Percentiles rank a stretch among this genome's conserved stretches.
Conservation (phyloP, 2,329 filamentous ascomycete genomes). For the Phoma herbarum region DNA sequence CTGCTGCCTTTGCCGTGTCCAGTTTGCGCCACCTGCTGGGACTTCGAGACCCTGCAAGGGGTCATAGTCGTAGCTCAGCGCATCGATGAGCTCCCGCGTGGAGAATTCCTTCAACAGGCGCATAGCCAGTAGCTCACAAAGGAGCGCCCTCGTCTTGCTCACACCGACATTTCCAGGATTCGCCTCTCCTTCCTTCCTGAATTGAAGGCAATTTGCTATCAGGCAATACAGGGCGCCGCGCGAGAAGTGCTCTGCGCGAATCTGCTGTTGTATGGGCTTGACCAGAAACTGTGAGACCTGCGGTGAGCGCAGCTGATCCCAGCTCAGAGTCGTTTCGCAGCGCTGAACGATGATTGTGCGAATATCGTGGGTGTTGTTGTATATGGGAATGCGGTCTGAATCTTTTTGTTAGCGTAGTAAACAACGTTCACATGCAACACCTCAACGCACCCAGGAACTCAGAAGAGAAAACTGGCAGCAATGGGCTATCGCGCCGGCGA, state of each 20-base stretch:
- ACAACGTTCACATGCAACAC: slow-evolving; percentile 19
- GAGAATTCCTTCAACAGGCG: slow-evolving; percentile 89
- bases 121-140: slow-evolving; percentile 90
- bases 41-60: slow-evolving; percentile 81
- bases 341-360: slow-evolving; percentile 82
- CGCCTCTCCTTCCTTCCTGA: slow-evolving; percentile 83
- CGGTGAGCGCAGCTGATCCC: slow-evolving; percentile 95
- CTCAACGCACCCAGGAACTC: slow-evolving; percentile 46
- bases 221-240: slow-evolving; percentile 87
- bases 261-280: slow-evolving; percentile 93
- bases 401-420: slow-evolving; percentile 36
- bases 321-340: slow-evolving; percentile 90
- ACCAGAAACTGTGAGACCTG: slow-evolving; percentile 95
- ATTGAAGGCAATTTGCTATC: slow-evolving; percentile 93
- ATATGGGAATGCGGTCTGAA: slow-evolving; percentile 85
- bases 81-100: slow-evolving; percentile 90
- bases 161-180: slow-evolving; percentile 86
- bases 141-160: slow-evolving; percentile 82
- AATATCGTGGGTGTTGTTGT: slow-evolving; percentile 89
- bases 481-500: slow-evolving; percentile 43
- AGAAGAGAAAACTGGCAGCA: slow-evolving; percentile 54
- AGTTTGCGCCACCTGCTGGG: slow-evolving; percentile 39
- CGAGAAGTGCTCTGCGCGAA: slow-evolving; percentile 82
- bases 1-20: slow-evolving; percentile 50
- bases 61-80: slow-evolving; percentile 93